Evolutionary conservation across 208 protist genomes (phyloP).

Genomic region (Trypanosoma lewisi): DNA sequence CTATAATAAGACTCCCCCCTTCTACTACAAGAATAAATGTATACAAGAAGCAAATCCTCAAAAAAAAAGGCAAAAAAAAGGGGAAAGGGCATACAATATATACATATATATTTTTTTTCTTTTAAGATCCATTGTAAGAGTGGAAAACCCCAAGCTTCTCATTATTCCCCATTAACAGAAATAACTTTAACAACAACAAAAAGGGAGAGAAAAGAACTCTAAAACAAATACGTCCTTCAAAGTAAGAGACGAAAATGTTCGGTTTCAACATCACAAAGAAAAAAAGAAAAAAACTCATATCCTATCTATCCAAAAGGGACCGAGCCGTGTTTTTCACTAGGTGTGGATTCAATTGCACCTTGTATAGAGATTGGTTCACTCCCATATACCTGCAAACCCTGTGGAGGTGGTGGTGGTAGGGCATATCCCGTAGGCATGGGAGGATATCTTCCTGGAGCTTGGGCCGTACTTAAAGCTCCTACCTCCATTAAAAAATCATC

Average conservation of each 20-base stretch:
- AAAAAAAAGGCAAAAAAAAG: no score
- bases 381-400: constrained; percentile 6
- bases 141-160: no score
- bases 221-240: no score
- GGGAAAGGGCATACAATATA: no score
- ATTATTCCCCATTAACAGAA: no score
- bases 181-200: no score
- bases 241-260: no score
- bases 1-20: not conserved
- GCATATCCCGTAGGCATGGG: not conserved
- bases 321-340: constrained; percentile 20
- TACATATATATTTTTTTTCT: constrained; percentile 8
- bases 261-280: no score
- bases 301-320: constrained; percentile 23
- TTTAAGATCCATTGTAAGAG: no score
- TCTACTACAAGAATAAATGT: no score
- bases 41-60: no score
- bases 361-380: constrained; percentile 14
- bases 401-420: not conserved
- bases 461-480: constrained; percentile 14
- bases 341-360: constrained; percentile 15
- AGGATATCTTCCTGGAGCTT: not conserved
- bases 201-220: no score
- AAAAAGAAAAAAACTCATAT: constrained; percentile 13
- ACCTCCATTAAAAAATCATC: constrained; percentile 64